Evolutionary conservation across 106 monocot species (phyloP).

Genomic region (Allium fistulosum): DNA sequence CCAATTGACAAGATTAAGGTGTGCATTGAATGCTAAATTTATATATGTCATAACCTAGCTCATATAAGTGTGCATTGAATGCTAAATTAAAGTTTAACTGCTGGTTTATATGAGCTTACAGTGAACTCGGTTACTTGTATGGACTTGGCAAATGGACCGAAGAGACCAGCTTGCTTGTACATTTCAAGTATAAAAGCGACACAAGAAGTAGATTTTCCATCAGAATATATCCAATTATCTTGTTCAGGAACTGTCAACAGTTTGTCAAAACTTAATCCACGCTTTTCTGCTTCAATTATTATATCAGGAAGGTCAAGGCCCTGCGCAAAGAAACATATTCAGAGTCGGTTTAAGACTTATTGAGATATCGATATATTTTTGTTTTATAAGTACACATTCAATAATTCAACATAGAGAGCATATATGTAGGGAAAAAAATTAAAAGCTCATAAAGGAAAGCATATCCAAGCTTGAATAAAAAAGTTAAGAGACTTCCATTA

Average conservation of each 20-base stretch:
- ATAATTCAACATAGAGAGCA: too few relatives aligned
- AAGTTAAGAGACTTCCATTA: too few relatives aligned
- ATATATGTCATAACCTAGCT: not conserved
- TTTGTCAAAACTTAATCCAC: conserved; percentile 65
- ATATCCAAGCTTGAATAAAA: too few relatives aligned
- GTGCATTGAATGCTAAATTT: not conserved
- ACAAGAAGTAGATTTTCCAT: conserved; percentile 89
- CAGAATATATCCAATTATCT: conserved; percentile 82
- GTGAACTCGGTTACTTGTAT: conserved; percentile 96
- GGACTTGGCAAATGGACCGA: conserved; percentile 46
- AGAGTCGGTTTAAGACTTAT: too few relatives aligned
- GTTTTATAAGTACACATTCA: too few relatives aligned
- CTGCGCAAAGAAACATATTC: conserved; percentile 17
- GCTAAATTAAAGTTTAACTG: not conserved
- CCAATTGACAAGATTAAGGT: not conserved
- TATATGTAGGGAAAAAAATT: not conserved
- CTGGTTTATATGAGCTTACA: conserved; percentile 31
- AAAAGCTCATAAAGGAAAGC: not conserved
- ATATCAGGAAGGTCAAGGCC: conserved; percentile 72
- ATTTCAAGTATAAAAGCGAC: conserved; percentile 86
- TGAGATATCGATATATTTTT: too few relatives aligned
- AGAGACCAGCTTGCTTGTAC: conserved; percentile 92
- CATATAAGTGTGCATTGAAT: not conserved
- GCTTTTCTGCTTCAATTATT: conserved; percentile 77
- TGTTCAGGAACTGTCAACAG: conserved; percentile 78